Evolutionary conservation across 73 alveolate genomes (phyloP).

Genomic region (Stentor coeruleus): DNA sequence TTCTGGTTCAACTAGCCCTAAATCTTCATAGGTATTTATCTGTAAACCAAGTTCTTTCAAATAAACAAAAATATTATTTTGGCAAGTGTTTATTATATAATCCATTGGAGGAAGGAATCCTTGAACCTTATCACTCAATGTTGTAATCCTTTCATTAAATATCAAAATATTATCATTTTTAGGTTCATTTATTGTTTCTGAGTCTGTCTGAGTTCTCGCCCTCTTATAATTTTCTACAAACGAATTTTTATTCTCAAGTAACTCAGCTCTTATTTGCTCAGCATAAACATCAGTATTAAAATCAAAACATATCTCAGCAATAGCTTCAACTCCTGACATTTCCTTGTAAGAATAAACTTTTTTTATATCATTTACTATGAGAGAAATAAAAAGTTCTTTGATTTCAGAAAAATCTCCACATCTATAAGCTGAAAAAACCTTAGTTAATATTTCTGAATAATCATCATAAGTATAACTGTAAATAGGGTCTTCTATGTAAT

Average conservation of each 20-base stretch:
- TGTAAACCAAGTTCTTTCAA: not conserved
- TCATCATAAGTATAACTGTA: not conserved
- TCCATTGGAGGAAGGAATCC: not conserved
- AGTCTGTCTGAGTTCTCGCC: not conserved
- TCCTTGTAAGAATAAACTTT: not conserved
- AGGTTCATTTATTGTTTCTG: not conserved
- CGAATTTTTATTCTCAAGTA: not conserved
- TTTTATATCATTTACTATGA: constrained; percentile 4
- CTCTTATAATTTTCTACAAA: not conserved
- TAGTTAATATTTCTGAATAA: not conserved
- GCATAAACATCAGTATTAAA: not conserved
- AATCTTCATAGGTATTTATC: constrained; percentile 7
- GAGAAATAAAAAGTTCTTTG: not conserved
- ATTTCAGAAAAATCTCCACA: not conserved
- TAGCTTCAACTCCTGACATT: not conserved
- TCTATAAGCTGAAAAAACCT: not conserved
- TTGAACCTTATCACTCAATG: not conserved
- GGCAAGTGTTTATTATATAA: not conserved
- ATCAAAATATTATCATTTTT: not conserved
- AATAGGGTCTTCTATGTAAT: not conserved
- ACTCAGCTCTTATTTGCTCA: not conserved
- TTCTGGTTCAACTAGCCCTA: not conserved
- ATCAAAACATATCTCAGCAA: not conserved
- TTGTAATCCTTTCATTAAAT: not conserved
- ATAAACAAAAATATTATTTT: not conserved